Conservation (phyloP, 2,329 filamentous ascomycete genomes). For the Neurospora crassa region DNA sequence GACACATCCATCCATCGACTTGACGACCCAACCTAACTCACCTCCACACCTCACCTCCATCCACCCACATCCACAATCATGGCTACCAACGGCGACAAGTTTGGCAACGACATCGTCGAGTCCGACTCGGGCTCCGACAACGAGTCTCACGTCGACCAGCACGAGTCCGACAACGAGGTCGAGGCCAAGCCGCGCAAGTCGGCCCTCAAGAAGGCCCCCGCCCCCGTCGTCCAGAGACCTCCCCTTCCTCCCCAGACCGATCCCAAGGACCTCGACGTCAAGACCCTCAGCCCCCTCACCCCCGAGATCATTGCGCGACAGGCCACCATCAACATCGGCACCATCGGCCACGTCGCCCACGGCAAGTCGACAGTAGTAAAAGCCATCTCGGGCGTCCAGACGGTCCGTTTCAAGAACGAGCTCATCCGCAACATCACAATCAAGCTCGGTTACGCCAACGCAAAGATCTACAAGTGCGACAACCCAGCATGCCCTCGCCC, state of each 20-base stretch:
- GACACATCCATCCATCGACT: constrained; percentile 11
- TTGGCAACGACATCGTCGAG: constrained; percentile 58
- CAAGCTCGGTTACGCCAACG: constrained; percentile 98
- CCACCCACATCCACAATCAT: constrained; percentile 26
- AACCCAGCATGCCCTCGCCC: constrained; percentile 84
- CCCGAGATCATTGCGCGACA: constrained; percentile 96
- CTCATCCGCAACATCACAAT: constrained; percentile 98
- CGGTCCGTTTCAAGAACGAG: constrained; percentile 99
- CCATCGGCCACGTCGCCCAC: constrained; percentile 97
- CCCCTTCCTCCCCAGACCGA: constrained; percentile 80
- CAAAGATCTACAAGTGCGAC: constrained; percentile 99
- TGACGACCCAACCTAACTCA: neutral
- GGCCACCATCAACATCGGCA: constrained; percentile 98
- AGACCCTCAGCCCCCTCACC: constrained; percentile 71
- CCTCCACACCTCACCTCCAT: neutral
- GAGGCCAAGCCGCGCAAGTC: constrained; percentile 69
- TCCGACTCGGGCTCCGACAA: constrained; percentile 56
- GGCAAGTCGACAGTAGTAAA: constrained; percentile 98
- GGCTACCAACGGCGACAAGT: constrained; percentile 54
- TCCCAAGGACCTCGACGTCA: constrained; percentile 77
- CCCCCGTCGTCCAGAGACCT: constrained; percentile 44
- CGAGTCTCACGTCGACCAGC: constrained; percentile 53
- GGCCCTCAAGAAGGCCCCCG: constrained; percentile 69
- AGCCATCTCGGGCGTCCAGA: constrained; percentile 97
- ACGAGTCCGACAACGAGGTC: constrained; percentile 46